A percentile compares a stretch with the other conserved stretches of the same genome.
Conservation (phyloP, 2,329 filamentous ascomycete species). For the Bipolaris gigantea region DNA sequence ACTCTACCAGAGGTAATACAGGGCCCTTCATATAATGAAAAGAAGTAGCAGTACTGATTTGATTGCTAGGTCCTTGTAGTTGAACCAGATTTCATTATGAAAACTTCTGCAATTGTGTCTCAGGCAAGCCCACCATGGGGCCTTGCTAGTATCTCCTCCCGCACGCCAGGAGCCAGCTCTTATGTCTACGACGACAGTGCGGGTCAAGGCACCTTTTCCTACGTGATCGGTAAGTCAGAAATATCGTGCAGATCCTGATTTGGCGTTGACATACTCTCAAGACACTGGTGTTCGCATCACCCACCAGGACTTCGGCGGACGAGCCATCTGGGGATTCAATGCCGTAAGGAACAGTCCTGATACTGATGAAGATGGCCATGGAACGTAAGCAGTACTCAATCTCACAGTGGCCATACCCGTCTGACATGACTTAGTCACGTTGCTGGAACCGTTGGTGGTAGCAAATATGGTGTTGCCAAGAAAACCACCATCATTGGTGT, state of each 20-base stretch:
- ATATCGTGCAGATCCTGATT: background rate
- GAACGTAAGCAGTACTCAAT: slow-evolving; percentile 17
- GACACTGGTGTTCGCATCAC: slow-evolving; percentile 64
- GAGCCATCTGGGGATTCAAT: slow-evolving; percentile 37
- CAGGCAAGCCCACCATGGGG: slow-evolving; percentile 33
- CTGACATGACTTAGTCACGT: slow-evolving; percentile 26
- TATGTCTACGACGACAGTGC: slow-evolving; percentile 35
- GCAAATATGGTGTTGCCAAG: slow-evolving; percentile 40
- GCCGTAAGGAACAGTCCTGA: slow-evolving; percentile 19
- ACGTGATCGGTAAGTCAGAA: slow-evolving; percentile 51
- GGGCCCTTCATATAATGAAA: background rate
- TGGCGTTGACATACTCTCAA: background rate
- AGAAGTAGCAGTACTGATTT: background rate
- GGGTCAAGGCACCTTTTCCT: slow-evolving; percentile 44
- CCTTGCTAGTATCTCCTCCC: slow-evolving; percentile 35
- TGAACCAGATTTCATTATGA: slow-evolving; percentile 35
- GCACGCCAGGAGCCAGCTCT: slow-evolving; percentile 15
- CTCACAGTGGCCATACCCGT: fast-evolving
- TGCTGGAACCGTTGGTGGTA: slow-evolving; percentile 35
- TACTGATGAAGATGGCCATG: slow-evolving; percentile 35
- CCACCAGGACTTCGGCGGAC: slow-evolving; percentile 49
- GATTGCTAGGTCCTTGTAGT: slow-evolving; percentile 17
- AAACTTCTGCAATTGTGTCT: slow-evolving; percentile 22
- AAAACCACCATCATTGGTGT: slow-evolving; percentile 41
- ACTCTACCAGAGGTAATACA: slow-evolving; percentile 28